Evolutionary conservation across 1,139 yeast species (phyloP).

Genomic region (Zygoascus meyerae): DNA sequence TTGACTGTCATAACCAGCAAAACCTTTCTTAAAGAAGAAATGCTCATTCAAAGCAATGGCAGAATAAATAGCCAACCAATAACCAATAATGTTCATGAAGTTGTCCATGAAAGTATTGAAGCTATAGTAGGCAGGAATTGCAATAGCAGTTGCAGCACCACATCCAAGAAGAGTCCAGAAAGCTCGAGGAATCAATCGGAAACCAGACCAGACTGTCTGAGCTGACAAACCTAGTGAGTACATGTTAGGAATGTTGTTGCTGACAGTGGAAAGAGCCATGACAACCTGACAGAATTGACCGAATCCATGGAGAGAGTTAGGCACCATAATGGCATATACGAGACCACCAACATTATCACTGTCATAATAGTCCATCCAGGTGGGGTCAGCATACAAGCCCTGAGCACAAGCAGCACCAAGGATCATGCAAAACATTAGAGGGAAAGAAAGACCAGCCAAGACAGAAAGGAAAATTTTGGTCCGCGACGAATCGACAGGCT

Average conservation of each 20-base stretch:
- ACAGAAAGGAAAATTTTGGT: constrained; percentile 59
- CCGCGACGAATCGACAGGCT: constrained; percentile 56
- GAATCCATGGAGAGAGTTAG: constrained; percentile 75
- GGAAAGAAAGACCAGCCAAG: constrained; percentile 55
- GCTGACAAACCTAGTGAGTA: constrained; percentile 83
- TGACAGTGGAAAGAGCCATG: constrained; percentile 74
- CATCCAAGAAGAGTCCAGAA: constrained; percentile 77
- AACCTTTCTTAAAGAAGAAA: constrained; percentile 57
- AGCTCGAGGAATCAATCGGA: constrained; percentile 70
- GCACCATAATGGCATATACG: constrained; percentile 68
- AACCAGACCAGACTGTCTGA: constrained; percentile 72
- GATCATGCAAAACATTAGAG: constrained; percentile 66
- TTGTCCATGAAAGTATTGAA: constrained; percentile 69
- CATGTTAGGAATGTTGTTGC: constrained; percentile 90
- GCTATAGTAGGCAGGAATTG: constrained; percentile 78
- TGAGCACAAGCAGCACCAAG: constrained; percentile 87
- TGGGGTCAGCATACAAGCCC: constrained; percentile 41
- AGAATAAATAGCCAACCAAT: constrained; percentile 83
- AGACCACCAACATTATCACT: constrained; percentile 72
- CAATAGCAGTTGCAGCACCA: constrained; percentile 70
- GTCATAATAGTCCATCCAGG: constrained; percentile 49
- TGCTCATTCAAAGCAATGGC: constrained; percentile 72
- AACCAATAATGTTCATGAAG: constrained; percentile 86
- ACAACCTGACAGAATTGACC: constrained; percentile 87
- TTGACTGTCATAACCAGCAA: constrained; percentile 55